Evolutionary conservation across 768 basidiomycete species (phyloP).

Genomic region (Neoboletus subvelutipes): DNA sequence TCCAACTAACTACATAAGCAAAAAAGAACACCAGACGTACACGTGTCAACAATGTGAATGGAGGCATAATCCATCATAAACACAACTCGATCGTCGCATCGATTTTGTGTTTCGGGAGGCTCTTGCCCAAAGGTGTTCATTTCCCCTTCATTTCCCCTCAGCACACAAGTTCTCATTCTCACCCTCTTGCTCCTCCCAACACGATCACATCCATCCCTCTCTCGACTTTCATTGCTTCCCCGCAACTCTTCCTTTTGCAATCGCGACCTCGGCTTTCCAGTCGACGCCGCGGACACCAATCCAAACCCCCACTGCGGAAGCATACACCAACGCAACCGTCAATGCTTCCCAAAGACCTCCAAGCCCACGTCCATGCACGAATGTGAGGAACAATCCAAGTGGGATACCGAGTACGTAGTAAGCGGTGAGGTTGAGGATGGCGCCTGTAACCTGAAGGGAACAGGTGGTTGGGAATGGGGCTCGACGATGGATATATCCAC

Average conservation of each 20-base stretch:
- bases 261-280: slow-evolving; percentile 60
- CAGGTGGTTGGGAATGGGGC: neutral
- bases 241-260: slow-evolving; percentile 27
- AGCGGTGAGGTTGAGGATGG: slow-evolving; percentile 57
- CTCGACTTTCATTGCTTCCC: slow-evolving; percentile 40
- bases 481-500: neutral
- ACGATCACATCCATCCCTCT: neutral
- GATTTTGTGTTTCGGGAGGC: neutral
- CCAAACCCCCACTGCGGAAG: slow-evolving; percentile 54
- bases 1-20: neutral
- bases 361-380: slow-evolving; percentile 55
- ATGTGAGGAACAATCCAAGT: slow-evolving; percentile 75
- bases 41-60: neutral
- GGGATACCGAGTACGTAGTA: slow-evolving; percentile 88
- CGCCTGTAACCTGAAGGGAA: slow-evolving; percentile 57
- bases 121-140: too few relatives aligned
- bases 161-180: too few relatives aligned
- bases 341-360: slow-evolving; percentile 86
- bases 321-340: slow-evolving; percentile 64
- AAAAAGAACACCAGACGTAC: neutral
- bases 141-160: too few relatives aligned
- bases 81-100: neutral
- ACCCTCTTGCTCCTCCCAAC: neutral
- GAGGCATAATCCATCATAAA: neutral
- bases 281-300: slow-evolving; percentile 53